Base-by-base conservation (phyloP, 2,329 filamentous ascomycete species). In the Cordyceps farinosa region DNA sequence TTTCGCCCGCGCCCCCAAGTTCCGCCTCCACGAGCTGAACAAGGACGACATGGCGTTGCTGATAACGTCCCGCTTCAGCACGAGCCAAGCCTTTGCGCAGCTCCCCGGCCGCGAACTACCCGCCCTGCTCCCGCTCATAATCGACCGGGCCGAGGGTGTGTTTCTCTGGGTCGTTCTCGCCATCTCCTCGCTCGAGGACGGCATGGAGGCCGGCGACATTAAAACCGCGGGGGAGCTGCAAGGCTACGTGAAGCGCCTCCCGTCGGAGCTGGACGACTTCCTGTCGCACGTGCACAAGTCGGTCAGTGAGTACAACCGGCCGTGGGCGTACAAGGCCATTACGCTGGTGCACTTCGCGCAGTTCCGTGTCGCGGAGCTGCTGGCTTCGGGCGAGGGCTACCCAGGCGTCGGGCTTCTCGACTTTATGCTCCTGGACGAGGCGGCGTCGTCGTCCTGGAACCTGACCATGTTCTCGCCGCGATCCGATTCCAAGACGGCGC, bases 91-190 rank as follows among this genome's bases (percentile, higher is more conserved):
- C 27, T 47, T 61, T 44, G 48, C 38, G 6, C 11, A 5, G 29
- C 48, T 61, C 27, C 38, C 48, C 15, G 58, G 27, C 15, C 17
- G 34, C 1, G 48, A 53, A 29, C 27, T 34, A 8, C 38, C 38
- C 3, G n/a, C 7, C 38, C 11, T 54, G 15, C 15, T 3, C 29
- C 38, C 17, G 22, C 47, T 61, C 34, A 22, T 61, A 15, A 15
- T 30, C 10, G 50, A 38, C 3, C 22, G 27, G 1, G 64, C 64
- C 4, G 60, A 63, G 38, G 64, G 64, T 36, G 61, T 65, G 2
- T 63, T 65, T 22, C 56, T 65, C 13, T 65, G 64, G 64, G 64
- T 59, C 22, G 17, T 42, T 10, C 34, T 65, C 7, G 64, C 40
- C 40, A n/a, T 61, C 29, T 15, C 58, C 8, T 40, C 58, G 4